Evolutionary conservation across 768 basidiomycete species (phyloP).

Genomic region (Holtermanniella nyarrowii): DNA sequence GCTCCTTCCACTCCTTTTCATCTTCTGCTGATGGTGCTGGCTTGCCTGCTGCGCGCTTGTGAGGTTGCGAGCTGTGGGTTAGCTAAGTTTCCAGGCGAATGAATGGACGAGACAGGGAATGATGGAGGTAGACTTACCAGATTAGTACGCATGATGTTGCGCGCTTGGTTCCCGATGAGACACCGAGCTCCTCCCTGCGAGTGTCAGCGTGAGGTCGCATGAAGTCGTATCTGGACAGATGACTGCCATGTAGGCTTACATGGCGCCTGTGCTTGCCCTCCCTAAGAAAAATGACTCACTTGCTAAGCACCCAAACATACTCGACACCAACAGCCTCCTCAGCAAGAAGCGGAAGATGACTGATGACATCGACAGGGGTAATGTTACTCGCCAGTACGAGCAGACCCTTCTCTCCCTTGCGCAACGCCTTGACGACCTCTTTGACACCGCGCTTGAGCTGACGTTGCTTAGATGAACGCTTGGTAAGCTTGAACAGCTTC

Average conservation of each 20-base stretch:
- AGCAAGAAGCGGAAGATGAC: conserved; percentile 84
- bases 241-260: no score
- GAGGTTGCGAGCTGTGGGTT: conserved; percentile 21
- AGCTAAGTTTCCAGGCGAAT: neutral
- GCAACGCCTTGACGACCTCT: conserved; percentile 93
- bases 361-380: conserved; percentile 95
- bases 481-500: conserved; percentile 88
- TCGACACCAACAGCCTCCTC: conserved; percentile 62
- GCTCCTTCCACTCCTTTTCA: conserved; percentile 66
- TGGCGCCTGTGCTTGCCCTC: neutral
- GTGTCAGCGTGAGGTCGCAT: neutral
- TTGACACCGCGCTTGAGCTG: conserved; percentile 97
- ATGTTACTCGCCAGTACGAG: conserved; percentile 93
- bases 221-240: conserved; percentile 50
- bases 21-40: conserved; percentile 44
- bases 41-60: conserved; percentile 23
- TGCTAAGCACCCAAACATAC: conserved; percentile 42
- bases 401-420: conserved; percentile 93
- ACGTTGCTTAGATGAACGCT: conserved; percentile 86
- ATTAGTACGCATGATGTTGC: conserved; percentile 97
- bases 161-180: conserved; percentile 91
- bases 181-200: conserved; percentile 70
- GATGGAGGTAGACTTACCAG: conserved; percentile 36
- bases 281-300: conserved; percentile 19
- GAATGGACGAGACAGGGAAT: neutral